Conservation (phyloP, 1,284 basidiomycete species). For the Phylloboletellus chloephorus region DNA sequence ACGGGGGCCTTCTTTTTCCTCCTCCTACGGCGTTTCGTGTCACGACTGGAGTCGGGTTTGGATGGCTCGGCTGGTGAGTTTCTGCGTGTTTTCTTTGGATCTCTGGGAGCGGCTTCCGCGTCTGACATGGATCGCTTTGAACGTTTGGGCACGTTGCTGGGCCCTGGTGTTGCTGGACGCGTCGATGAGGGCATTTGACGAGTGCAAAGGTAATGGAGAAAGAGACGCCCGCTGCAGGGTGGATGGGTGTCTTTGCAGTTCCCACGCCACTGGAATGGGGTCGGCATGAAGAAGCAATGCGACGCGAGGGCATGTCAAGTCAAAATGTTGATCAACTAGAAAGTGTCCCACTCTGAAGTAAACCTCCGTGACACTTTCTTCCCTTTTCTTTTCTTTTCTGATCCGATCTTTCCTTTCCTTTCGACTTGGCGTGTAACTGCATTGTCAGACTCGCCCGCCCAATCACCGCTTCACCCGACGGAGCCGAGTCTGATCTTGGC, state of each 20-base stretch:
- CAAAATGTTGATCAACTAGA: too few relatives aligned
- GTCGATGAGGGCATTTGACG: slow-evolving; percentile 24
- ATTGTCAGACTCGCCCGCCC: too few relatives aligned
- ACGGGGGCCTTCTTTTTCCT: slow-evolving; percentile 39
- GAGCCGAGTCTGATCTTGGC: too few relatives aligned
- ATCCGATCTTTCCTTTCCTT: too few relatives aligned
- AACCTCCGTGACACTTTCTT: too few relatives aligned
- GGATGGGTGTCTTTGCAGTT: slow-evolving; percentile 13
- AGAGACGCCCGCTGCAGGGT: too few relatives aligned
- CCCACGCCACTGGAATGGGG: slow-evolving; percentile 25
- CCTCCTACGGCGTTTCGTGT: slow-evolving; percentile 39
- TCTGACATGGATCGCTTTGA: slow-evolving; percentile 25
- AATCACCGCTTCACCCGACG: too few relatives aligned
- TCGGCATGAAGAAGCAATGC: too few relatives aligned
- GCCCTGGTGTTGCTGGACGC: slow-evolving; percentile 17
- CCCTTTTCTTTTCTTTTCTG: too few relatives aligned
- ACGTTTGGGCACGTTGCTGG: slow-evolving; percentile 3
- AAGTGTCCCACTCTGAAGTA: too few relatives aligned
- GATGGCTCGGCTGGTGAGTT: slow-evolving; percentile 19
- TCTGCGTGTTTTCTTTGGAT: slow-evolving; percentile 24
- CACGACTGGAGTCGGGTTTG: slow-evolving; percentile 34
- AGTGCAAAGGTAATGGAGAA: slow-evolving; percentile 1
- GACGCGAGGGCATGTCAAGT: too few relatives aligned
- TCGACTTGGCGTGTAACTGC: too few relatives aligned
- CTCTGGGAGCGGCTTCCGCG: slow-evolving; percentile 15